Evolutionary conservation across 1,284 basidiomycete species (phyloP).

Genomic region (Stygiomarasmius scandens): DNA sequence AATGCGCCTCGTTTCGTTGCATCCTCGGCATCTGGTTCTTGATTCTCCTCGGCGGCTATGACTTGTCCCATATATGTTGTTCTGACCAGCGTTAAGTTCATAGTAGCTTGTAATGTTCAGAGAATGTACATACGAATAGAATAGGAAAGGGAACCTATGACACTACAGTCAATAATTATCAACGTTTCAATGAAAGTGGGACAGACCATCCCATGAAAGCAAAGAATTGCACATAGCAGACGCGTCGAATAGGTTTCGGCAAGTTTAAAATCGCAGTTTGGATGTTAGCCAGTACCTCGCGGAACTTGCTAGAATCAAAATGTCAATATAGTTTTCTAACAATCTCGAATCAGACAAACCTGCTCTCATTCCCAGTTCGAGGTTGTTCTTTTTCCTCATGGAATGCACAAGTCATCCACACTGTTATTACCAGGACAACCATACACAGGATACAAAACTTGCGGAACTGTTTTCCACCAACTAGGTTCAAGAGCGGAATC

Average conservation of each 20-base stretch:
- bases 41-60: constrained; percentile 76
- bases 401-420: constrained; percentile 84
- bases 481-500: constrained; percentile 71
- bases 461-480: constrained; percentile 95
- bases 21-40: constrained; percentile 75
- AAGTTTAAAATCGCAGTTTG: constrained; percentile 71
- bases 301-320: constrained; percentile 43
- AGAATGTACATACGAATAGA: constrained; percentile 75
- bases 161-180: constrained; percentile 4
- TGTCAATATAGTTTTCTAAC: background rate
- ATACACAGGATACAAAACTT: constrained; percentile 92
- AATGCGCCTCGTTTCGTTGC: constrained; percentile 88
- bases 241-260: constrained; percentile 81
- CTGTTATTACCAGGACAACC: constrained; percentile 76
- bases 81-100: constrained; percentile 34
- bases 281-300: constrained; percentile 78
- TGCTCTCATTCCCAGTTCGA: constrained; percentile 41
- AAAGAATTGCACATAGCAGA: constrained; percentile 90
- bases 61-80: constrained; percentile 93
- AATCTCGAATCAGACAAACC: constrained; percentile 30
- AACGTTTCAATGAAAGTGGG: constrained; percentile 3
- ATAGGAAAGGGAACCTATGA: constrained; percentile 88
- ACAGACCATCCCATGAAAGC: constrained; percentile 90
- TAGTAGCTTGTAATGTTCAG: background rate
- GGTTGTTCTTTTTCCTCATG: constrained; percentile 77